Conservation (phyloP, 768 basidiomycete species). For the Tylopilus balloui region DNA sequence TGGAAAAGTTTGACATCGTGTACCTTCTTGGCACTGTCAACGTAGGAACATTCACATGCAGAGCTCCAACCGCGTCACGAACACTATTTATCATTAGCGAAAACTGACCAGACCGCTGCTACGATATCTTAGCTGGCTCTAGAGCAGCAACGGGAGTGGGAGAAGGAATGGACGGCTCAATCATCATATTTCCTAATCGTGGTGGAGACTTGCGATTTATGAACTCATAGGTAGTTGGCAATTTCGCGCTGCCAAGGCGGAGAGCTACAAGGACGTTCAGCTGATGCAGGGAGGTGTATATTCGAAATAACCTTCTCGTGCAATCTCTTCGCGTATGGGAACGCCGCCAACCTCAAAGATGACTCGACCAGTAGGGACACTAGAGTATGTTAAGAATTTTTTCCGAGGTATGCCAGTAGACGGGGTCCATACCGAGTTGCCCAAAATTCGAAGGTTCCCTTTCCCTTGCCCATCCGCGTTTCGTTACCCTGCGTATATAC, state of each 20-base stretch:
- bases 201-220: conserved; percentile 65
- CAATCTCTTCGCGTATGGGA: conserved; percentile 87
- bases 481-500: conserved; percentile 73
- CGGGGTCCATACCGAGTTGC: conserved; percentile 66
- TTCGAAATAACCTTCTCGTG: conserved; percentile 62
- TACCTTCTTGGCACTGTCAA: neutral
- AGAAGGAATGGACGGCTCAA: conserved; percentile 33
- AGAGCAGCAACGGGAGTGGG: conserved; percentile 13
- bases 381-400: conserved; percentile 27
- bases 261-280: conserved; percentile 51
- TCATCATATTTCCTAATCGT: conserved; percentile 63
- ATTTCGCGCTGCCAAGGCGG: conserved; percentile 79
- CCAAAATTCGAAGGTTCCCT: conserved; percentile 97
- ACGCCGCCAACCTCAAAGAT: conserved; percentile 91
- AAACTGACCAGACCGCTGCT: neutral
- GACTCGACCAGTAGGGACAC: conserved; percentile 84
- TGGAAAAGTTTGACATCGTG: neutral
- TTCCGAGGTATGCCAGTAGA: neutral
- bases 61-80: neutral
- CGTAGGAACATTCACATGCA: neutral
- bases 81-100: conserved; percentile 6
- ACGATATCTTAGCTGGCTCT: conserved; percentile 11
- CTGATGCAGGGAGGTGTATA: neutral
- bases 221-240: conserved; percentile 88
- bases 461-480: conserved; percentile 99